Conservation (phyloP, 2,329 filamentous ascomycete species). For the Colletotrichum sp. region DNA sequence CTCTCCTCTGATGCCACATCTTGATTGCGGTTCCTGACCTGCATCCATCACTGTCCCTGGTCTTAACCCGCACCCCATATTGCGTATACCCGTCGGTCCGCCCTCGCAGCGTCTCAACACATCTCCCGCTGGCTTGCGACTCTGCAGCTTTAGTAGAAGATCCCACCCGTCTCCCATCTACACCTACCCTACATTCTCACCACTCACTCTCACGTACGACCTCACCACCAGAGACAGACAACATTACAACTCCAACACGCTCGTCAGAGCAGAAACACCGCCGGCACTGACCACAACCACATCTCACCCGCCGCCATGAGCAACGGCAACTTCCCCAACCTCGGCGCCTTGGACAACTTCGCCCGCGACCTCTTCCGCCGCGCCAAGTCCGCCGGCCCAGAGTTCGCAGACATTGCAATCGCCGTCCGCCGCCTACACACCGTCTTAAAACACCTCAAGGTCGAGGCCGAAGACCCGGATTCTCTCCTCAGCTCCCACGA, state of each 20-base stretch:
- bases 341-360: slow-evolving; percentile 61
- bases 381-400: slow-evolving; percentile 51
- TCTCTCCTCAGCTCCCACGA: slow-evolving; percentile 55
- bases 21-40: slow-evolving; percentile 14
- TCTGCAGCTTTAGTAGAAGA: slow-evolving; percentile 11
- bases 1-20: slow-evolving; percentile 17
- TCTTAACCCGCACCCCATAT: slow-evolving; percentile 14
- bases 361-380: slow-evolving; percentile 61
- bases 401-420: slow-evolving; percentile 54
- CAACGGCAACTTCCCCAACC: slow-evolving; percentile 42
- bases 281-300: slow-evolving; percentile 10
- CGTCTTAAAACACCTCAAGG: slow-evolving; percentile 61
- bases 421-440: slow-evolving; percentile 60
- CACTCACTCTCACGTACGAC: neutral
- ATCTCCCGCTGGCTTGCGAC: neutral
- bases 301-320: slow-evolving; percentile 30
- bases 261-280: neutral
- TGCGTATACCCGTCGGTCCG: slow-evolving; percentile 13
- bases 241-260: neutral
- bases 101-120: neutral
- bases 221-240: neutral
- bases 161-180: neutral
- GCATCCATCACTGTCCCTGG: slow-evolving; percentile 14
- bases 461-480: slow-evolving; percentile 61
- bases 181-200: neutral